These are phyloP conservation scores for Zarea fungicola DNA, from an alignment of 2,329 filamentous ascomycete genomes.

Conservation along the genomic window DNA sequence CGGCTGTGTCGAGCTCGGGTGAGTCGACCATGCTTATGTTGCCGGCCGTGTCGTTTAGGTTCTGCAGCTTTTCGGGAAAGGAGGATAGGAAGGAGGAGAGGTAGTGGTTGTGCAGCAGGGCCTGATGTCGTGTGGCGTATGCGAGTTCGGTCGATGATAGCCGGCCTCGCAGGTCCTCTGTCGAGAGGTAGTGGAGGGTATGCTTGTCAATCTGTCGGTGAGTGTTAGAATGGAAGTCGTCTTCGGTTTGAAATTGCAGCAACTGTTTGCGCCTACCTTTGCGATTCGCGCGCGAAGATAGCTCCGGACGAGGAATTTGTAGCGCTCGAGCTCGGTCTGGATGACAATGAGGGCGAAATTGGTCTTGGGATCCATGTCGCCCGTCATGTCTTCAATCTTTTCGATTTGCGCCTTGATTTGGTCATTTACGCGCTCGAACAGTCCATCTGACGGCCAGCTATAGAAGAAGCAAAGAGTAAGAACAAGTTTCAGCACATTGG, in stretches of 20 bases:
- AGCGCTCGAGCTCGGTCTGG: conserved; percentile 92
- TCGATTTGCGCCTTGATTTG: conserved; percentile 66
- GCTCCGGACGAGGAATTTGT: conserved; percentile 83
- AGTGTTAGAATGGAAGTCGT: conserved; percentile 2
- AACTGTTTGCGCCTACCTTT: conserved; percentile 54
- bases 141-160: conserved; percentile 73
- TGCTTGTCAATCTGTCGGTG: conserved; percentile 64
- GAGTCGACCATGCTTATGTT: conserved; percentile 89
- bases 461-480: background rate
- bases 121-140: conserved; percentile 81
- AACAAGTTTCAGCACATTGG: background rate
- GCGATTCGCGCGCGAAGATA: conserved; percentile 79
- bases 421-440: conserved; percentile 78
- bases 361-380: conserved; percentile 80
- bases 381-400: conserved; percentile 70
- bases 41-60: conserved; percentile 84
- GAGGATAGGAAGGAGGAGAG: conserved; percentile 74
- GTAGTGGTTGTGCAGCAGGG: conserved; percentile 80
- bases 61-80: conserved; percentile 74
- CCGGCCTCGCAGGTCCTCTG: conserved; percentile 47
- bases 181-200: conserved; percentile 66
- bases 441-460: conserved; percentile 61
- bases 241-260: too few relatives aligned
- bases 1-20: conserved; percentile 75
- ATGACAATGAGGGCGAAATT: conserved; percentile 93